Base-by-base conservation (phyloP, 2,329 filamentous ascomycete species). In the Paecilomyces dactylethromorphus region DNA sequence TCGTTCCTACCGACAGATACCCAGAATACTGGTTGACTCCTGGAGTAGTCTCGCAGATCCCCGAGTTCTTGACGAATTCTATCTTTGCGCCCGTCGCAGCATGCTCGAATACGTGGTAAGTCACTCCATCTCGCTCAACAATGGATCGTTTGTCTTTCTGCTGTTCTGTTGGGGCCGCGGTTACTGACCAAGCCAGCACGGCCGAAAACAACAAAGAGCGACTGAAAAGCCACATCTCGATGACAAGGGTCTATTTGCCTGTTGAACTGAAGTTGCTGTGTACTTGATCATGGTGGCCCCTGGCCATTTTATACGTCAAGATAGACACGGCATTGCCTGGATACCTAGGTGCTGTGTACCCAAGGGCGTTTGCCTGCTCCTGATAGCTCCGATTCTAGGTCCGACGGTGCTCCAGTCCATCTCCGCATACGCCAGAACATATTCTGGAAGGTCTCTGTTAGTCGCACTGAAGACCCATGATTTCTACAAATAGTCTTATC, bases 1-100 rank as follows among this genome's bases (percentile, higher is more conserved):
- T 68, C 11, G 66, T 67, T 2, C 81, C 78, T 12, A 81, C 77
- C 2, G 74, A 74, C 59, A 85, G 55, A 71, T 82, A 82, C 7
- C 80, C 80, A 3, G 79, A 81, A 64, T 80, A 80, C 60, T 79
- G 78, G 31, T 79, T 81, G 1, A 82, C 80, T 1, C 78, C 77
- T 0, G 74, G 71, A 0, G 79, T 82, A 0, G 78, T 81, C 68
- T 82, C 39, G n/a, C 39, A 45, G 39, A 45, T 45, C 39, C 80
- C 74, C 0, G 80, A 82, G 63, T 83, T 81, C 24, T 75, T 77
- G 26, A 83, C 79, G 58, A 77, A 81, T 22, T 79, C 74, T 52
- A 83, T 63, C 26, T 68, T 77, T 1, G 76, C 73, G 49, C 71
- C 73, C 1, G 79, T 81, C 1, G 74, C 74, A n/a, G 73, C 73